These are phyloP conservation scores for Sporodiniella umbellata DNA, from an alignment of 371 early-diverging fungal species.

Conservation along the genomic window DNA sequence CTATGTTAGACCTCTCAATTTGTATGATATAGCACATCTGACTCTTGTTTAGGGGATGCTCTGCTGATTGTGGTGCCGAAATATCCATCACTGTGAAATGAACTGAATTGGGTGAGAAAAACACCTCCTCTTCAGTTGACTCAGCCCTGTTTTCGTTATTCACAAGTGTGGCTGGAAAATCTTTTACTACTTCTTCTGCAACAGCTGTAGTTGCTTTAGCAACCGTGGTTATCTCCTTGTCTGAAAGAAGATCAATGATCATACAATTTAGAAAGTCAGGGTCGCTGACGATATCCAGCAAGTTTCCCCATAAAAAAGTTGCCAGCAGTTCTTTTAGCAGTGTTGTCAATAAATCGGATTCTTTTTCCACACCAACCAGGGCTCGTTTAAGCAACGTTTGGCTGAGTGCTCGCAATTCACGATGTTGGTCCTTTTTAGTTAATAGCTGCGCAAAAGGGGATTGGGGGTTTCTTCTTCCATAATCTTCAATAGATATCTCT, in stretches of 20 bases:
- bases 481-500: constrained; percentile 30
- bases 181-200: not conserved
- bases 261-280: constrained; percentile 44
- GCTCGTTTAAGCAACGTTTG: constrained; percentile 32
- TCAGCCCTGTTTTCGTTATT: not conserved
- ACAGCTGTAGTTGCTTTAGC: constrained; percentile 3
- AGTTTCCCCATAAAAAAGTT: constrained; percentile 31
- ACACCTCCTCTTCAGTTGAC: not conserved
- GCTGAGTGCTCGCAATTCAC: constrained; percentile 31
- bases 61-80: constrained; percentile 12
- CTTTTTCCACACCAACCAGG: constrained; percentile 26
- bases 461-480: constrained; percentile 35
- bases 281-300: constrained; percentile 33
- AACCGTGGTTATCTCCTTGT: constrained; percentile 4
- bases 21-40: constrained; percentile 40
- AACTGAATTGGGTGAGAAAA: constrained; percentile 36
- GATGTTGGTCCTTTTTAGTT: constrained; percentile 37
- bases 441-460: constrained; percentile 50
- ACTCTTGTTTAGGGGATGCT: constrained; percentile 14
- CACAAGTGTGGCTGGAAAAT: no score
- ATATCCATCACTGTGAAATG: constrained; percentile 48
- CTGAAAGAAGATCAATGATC: constrained; percentile 35
- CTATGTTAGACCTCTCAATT: constrained; percentile 39
- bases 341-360: constrained; percentile 26
- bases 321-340: constrained; percentile 40